A percentile compares a stretch with the other conserved stretches of the same genome.
Evolutionary conservation across 163 green algal species (phyloP).

Genomic region (Scenedesmus sp.): DNA sequence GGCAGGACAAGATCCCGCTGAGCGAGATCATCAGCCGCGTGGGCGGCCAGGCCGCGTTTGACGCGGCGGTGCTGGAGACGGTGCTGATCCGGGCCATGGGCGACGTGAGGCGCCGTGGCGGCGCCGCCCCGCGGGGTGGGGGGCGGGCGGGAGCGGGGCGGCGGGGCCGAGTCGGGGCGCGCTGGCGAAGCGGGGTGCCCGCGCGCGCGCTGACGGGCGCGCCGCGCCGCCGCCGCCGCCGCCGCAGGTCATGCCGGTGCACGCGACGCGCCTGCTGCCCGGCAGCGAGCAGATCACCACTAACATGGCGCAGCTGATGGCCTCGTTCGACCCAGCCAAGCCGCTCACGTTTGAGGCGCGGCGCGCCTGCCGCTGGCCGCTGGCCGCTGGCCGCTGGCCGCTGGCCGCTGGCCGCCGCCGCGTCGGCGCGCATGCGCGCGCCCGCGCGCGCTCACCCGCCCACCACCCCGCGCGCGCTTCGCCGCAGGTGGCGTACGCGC

Average conservation of each 20-base stretch:
- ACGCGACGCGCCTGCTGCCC: conserved; percentile 15
- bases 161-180: background rate
- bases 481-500: conserved; percentile 24
- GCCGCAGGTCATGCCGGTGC: conserved; percentile 36
- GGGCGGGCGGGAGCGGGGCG: background rate
- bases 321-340: conserved; percentile 51
- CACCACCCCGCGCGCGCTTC: too few species aligned
- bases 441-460: too few species aligned
- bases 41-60: conserved; percentile 60
- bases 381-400: too few species aligned
- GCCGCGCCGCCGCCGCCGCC: background rate
- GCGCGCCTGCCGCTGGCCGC: conserved; percentile 42
- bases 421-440: too few species aligned
- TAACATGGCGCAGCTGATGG: conserved; percentile 33
- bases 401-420: too few species aligned
- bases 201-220: background rate
- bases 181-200: background rate
- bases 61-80: conserved; percentile 60
- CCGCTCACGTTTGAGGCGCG: conserved; percentile 46
- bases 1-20: conserved; percentile 65
- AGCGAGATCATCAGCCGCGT: conserved; percentile 61
- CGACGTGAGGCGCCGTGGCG: conserved; percentile 35
- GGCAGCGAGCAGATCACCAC: conserved; percentile 40
- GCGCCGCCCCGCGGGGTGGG: conserved; percentile 10
- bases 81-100: conserved; percentile 48